Evolutionary conservation across 495 filamentous ascomycete genomes (phyloP).

Genomic region (Penicillium longicatenatum): DNA sequence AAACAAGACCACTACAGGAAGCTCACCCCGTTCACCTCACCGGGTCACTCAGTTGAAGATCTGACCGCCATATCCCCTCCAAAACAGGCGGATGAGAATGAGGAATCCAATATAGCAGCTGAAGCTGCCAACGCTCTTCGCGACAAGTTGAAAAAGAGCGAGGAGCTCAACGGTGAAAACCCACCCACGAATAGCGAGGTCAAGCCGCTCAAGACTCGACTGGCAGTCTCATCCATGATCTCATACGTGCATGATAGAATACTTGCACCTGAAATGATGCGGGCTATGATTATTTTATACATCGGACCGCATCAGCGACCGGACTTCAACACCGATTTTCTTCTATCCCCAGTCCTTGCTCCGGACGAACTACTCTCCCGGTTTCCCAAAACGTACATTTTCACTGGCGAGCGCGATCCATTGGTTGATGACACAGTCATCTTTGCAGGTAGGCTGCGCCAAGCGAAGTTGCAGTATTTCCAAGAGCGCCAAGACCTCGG

Average conservation of each 20-base stretch:
- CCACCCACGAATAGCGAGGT: slow-evolving; percentile 55
- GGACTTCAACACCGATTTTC: slow-evolving; percentile 88
- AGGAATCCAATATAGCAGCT: slow-evolving; percentile 28
- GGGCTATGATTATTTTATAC: slow-evolving; percentile 98
- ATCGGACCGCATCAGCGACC: slow-evolving; percentile 91
- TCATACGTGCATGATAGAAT: slow-evolving; percentile 97
- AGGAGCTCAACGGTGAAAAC: slow-evolving; percentile 31
- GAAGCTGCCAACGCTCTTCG: slow-evolving; percentile 31
- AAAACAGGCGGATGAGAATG: slow-evolving; percentile 42
- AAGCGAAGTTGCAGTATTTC: slow-evolving; percentile 75
- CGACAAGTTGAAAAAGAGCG: slow-evolving; percentile 25
- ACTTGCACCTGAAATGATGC: slow-evolving; percentile 96
- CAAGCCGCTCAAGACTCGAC: slow-evolving; percentile 75
- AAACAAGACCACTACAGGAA: slow-evolving; percentile 74
- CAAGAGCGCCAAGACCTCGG: slow-evolving; percentile 63
- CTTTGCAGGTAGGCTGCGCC: slow-evolving; percentile 82
- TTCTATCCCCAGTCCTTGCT: slow-evolving; percentile 85
- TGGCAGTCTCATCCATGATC: slow-evolving; percentile 93
- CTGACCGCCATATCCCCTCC: slow-evolving; percentile 23
- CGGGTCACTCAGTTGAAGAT: slow-evolving; percentile 63
- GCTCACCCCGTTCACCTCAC: slow-evolving; percentile 62
- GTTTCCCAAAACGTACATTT: slow-evolving; percentile 90
- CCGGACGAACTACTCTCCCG: slow-evolving; percentile 77
- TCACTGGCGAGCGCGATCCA: slow-evolving; percentile 94
- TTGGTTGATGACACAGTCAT: slow-evolving; percentile 96